Percentiles rank a stretch among this genome's conserved stretches.
Conservation (phyloP, 345 rosid species). For the Mangifera indica region DNA sequence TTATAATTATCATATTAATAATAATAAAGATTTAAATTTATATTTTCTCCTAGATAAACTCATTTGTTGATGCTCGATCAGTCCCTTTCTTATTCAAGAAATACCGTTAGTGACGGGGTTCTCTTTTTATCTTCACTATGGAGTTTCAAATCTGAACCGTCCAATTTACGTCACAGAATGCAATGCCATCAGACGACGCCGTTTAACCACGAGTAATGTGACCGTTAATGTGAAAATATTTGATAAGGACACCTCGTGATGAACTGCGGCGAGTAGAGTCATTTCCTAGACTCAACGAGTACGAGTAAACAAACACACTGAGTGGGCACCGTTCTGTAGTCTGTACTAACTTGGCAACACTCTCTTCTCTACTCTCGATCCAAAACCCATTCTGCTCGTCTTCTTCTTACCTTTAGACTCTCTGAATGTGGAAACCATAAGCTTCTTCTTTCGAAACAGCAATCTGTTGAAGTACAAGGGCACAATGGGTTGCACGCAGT, state of each 20-base stretch:
- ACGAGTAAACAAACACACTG: constrained; percentile 12
- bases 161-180: too few species aligned
- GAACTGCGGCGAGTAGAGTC: constrained; percentile 34
- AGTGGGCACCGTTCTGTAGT: background rate
- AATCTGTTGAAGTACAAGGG: background rate
- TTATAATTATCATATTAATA: too few species aligned
- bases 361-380: constrained; percentile 2
- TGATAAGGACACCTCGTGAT: constrained; percentile 24
- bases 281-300: constrained; percentile 24
- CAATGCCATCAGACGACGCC: constrained; percentile 51
- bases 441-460: background rate
- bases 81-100: too few species aligned
- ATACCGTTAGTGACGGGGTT: too few species aligned
- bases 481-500: constrained; percentile 89
- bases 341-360: background rate
- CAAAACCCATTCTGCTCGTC: background rate
- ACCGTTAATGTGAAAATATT: constrained; percentile 46
- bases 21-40: too few species aligned
- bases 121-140: too few species aligned
- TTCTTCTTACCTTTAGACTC: background rate
- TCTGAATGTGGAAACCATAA: background rate
- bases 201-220: constrained; percentile 54
- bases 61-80: too few species aligned
- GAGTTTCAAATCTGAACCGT: too few species aligned
- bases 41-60: too few species aligned